Evolutionary conservation across 2,329 filamentous ascomycete genomes (phyloP).

Genomic region (Dichotomopilus funicola): DNA sequence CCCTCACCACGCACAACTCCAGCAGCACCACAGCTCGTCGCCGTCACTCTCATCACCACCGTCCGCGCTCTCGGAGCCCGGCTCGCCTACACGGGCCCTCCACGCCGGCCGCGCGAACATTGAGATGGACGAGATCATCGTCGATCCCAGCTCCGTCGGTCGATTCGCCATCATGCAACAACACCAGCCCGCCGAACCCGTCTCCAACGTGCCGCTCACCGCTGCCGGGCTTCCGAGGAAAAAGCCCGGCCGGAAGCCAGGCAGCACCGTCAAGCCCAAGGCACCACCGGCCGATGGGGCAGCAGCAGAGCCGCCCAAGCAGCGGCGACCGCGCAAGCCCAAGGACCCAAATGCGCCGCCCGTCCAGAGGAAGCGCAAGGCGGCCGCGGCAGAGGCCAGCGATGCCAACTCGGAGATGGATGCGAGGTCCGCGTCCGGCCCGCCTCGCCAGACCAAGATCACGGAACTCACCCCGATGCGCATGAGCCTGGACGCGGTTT

Average conservation of each 20-base stretch:
- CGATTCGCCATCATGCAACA: constrained; percentile 30
- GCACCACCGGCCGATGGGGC: constrained; percentile 31
- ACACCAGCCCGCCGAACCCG: constrained; percentile 28
- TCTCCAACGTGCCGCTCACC: constrained; percentile 43
- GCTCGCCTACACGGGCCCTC: constrained; percentile 37
- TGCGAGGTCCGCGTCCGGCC: constrained; percentile 30
- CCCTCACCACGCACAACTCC: constrained; percentile 28
- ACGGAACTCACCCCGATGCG: constrained; percentile 36
- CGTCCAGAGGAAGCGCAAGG: constrained; percentile 50
- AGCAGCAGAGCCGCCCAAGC: constrained; percentile 41
- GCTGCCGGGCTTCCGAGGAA: constrained; percentile 54
- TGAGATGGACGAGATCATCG: constrained; percentile 46
- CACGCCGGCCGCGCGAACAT: constrained; percentile 29
- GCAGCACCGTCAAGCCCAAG: constrained; percentile 36
- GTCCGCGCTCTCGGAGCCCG: constrained; percentile 44
- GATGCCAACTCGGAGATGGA: constrained; percentile 32
- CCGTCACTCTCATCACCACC: constrained; percentile 48
- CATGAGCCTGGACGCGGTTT: constrained; percentile 28
- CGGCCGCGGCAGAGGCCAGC: constrained; percentile 32
- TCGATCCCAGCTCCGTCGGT: constrained; percentile 34
- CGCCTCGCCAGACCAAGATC: constrained; percentile 35
- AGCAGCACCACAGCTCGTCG: constrained; percentile 40
- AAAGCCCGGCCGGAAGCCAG: constrained; percentile 61
- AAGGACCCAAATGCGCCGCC: constrained; percentile 53
- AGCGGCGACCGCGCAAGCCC: constrained; percentile 49